Conservation (phyloP, 2,329 filamentous ascomycete species). For the Aspergillus fumigatus region DNA sequence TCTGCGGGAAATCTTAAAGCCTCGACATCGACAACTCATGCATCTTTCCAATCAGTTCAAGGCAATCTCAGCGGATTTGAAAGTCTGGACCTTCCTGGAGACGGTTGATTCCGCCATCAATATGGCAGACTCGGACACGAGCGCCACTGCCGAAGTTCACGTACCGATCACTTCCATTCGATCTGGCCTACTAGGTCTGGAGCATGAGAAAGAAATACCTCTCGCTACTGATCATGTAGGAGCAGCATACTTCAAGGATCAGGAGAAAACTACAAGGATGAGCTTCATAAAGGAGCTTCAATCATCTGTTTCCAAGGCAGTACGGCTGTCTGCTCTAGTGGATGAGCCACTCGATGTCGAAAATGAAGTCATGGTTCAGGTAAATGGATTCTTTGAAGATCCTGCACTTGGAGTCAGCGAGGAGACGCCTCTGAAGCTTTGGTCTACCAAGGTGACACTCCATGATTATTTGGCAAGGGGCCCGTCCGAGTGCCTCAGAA, state of each 20-base stretch:
- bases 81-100: constrained; percentile 61
- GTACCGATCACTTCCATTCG: constrained; percentile 53
- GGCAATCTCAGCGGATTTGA: constrained; percentile 54
- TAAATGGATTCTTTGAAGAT: constrained; percentile 61
- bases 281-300: constrained; percentile 24
- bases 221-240: constrained; percentile 30
- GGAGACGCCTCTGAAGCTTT: constrained; percentile 30
- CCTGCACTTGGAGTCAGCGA: constrained; percentile 50
- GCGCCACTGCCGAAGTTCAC: constrained; percentile 51
- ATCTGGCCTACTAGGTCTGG: constrained; percentile 29
- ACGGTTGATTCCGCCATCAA: constrained; percentile 57
- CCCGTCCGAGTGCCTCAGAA: constrained; percentile 51
- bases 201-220: constrained; percentile 30
- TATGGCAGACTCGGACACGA: constrained; percentile 31
- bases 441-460: constrained; percentile 26
- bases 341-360: constrained; percentile 50
- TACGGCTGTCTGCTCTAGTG: constrained; percentile 21
- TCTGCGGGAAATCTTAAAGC: constrained; percentile 48
- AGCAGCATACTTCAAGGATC: constrained; percentile 27
- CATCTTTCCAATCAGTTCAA: constrained; percentile 52
- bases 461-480: constrained; percentile 53
- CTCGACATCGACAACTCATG: constrained; percentile 49
- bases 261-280: constrained; percentile 24
- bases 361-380: constrained; percentile 53
- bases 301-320: constrained; percentile 15